phyloP scores from a whole-genome alignment of 164 flowering plant species.

The Cinnamomum micranthum region DNA sequence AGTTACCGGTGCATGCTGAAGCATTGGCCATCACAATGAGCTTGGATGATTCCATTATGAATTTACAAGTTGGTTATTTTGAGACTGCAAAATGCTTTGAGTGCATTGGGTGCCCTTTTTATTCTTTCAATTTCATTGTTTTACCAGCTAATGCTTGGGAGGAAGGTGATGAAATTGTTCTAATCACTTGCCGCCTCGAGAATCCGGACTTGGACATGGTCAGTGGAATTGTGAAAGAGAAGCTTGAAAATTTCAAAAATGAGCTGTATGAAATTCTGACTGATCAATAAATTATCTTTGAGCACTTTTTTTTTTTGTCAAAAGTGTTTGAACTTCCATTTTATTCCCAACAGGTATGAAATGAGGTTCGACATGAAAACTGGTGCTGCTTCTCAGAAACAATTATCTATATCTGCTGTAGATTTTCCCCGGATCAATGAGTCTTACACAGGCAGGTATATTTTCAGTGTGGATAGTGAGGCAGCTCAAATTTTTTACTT shows the following conservation, averaged over 20 bases:
- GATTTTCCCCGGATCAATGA: slow-evolving; percentile 94
- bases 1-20: not conserved
- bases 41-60: not conserved
- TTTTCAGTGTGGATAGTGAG: not conserved
- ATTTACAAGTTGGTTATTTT: not conserved
- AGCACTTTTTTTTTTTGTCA: not conserved
- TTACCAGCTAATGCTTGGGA: slow-evolving; percentile 95
- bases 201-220: slow-evolving; percentile 81
- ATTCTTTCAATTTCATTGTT: slow-evolving; percentile 9
- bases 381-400: slow-evolving; percentile 79
- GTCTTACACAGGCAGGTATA: slow-evolving; percentile 83
- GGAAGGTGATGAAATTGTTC: slow-evolving; percentile 84
- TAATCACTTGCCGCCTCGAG: slow-evolving; percentile 78
- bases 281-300: not conserved
- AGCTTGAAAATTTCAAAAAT: slow-evolving; percentile 58
- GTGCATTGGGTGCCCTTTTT: slow-evolving; percentile 1
- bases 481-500: not conserved
- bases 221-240: slow-evolving; percentile 52
- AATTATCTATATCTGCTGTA: slow-evolving; percentile 72
- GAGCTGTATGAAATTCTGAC: slow-evolving; percentile 65
- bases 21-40: not conserved
- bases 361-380: slow-evolving; percentile 91
- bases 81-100: not conserved
- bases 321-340: not conserved
- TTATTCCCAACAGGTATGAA: slow-evolving; percentile 54